phyloP scores from a whole-genome alignment of 495 filamentous ascomycete genomes.

The Aspergillus baeticus region DNA sequence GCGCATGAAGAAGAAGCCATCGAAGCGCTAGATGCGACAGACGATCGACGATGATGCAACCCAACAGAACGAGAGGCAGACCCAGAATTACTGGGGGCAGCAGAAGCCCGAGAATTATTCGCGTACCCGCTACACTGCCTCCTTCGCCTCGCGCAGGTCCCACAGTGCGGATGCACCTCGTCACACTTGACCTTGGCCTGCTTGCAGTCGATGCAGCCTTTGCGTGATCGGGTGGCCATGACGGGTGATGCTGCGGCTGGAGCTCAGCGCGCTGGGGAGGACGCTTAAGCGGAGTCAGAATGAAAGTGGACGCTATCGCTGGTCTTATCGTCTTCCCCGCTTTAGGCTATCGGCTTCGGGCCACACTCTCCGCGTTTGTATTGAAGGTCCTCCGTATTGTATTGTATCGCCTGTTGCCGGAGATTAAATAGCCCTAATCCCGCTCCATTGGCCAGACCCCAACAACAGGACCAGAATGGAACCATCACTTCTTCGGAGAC shows the following conservation, averaged over 20 bases:
- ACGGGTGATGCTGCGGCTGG: neutral
- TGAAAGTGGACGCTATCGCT: neutral
- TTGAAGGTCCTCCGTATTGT: neutral
- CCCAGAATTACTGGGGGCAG: neutral
- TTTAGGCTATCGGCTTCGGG: neutral
- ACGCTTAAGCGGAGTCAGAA: neutral
- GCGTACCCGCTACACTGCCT: neutral
- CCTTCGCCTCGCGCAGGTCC: constrained; percentile 1
- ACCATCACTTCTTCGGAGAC: neutral
- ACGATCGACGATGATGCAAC: too few species aligned
- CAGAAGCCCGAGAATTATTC: neutral
- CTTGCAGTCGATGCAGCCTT: constrained; percentile 4
- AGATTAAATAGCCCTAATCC: too few species aligned
- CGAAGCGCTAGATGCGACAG: too few species aligned
- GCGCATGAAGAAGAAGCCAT: too few species aligned
- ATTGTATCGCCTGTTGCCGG: too few species aligned
- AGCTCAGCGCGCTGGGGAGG: neutral
- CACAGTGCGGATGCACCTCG: constrained; percentile 1
- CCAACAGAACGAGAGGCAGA: too few species aligned
- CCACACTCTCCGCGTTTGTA: neutral
- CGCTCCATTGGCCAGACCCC: neutral
- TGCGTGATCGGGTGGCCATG: constrained; percentile 3
- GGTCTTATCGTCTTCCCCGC: neutral
- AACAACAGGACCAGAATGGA: neutral
- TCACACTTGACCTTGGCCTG: constrained; percentile 5